Evolutionary conservation across 108 stramenopile genomes (phyloP).

Genomic region (Discostella stelligeroides): DNA sequence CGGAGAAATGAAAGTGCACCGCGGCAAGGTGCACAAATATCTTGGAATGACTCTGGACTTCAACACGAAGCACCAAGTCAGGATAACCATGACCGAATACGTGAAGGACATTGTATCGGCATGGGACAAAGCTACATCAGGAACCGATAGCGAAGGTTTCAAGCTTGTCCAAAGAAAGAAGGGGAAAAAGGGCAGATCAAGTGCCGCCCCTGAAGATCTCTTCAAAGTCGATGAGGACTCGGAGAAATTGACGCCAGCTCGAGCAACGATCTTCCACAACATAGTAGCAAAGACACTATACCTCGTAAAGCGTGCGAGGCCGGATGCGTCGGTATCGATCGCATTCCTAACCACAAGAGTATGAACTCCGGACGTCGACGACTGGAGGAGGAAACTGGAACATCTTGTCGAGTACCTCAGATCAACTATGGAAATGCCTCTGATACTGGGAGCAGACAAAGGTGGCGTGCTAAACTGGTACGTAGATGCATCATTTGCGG

Average conservation of each 20-base stretch:
- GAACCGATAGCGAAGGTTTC: not conserved
- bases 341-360: slow-evolving; percentile 58
- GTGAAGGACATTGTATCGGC: slow-evolving; percentile 25
- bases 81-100: slow-evolving; percentile 42
- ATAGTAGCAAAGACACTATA: slow-evolving; percentile 39
- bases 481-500: slow-evolving; percentile 60
- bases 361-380: no score
- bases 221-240: slow-evolving; percentile 13
- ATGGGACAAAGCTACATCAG: not conserved
- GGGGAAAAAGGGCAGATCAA: not conserved
- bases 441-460: slow-evolving; percentile 17
- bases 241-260: not conserved
- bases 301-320: slow-evolving; percentile 40
- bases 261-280: slow-evolving; percentile 8
- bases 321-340: slow-evolving; percentile 48
- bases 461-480: slow-evolving; percentile 33
- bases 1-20: slow-evolving; percentile 9
- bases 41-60: slow-evolving; percentile 58
- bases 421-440: slow-evolving; percentile 23
- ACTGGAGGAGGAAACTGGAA: slow-evolving; percentile 48
- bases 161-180: not conserved
- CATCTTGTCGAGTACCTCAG: slow-evolving; percentile 51
- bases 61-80: slow-evolving; percentile 16
- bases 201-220: not conserved
- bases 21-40: slow-evolving; percentile 50